Evolutionary conservation across 768 basidiomycete genomes (phyloP).

Genomic region (Boletales sp.): DNA sequence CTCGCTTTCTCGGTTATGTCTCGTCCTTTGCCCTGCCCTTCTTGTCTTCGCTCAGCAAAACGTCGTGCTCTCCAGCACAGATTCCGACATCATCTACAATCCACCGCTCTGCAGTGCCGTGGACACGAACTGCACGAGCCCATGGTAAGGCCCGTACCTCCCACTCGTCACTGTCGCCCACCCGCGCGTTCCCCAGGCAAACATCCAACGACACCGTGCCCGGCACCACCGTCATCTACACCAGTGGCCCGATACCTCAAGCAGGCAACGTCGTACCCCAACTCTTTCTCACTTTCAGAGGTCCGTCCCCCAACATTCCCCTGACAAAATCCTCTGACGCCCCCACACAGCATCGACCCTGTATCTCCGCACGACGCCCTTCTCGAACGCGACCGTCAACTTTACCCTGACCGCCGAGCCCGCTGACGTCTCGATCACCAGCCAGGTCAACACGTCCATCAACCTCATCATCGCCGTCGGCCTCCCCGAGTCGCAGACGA

Average conservation of each 20-base stretch:
- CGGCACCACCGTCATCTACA: slow-evolving; percentile 26
- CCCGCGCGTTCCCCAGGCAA: slow-evolving; percentile 13
- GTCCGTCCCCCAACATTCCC: slow-evolving; percentile 24
- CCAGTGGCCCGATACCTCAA: slow-evolving; percentile 41
- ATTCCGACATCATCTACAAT: slow-evolving; percentile 26
- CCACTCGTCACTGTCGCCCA: neutral
- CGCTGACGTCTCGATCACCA: slow-evolving; percentile 32
- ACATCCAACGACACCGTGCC: slow-evolving; percentile 11
- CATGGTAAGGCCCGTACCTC: slow-evolving; percentile 16
- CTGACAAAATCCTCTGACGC: slow-evolving; percentile 3
- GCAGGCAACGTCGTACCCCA: slow-evolving; percentile 49
- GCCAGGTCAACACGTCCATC: slow-evolving; percentile 40
- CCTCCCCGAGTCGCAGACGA: slow-evolving; percentile 38
- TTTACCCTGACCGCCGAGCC: slow-evolving; percentile 43
- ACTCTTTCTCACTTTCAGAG: slow-evolving; percentile 54
- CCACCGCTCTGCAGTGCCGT: slow-evolving; percentile 22
- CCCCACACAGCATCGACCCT: slow-evolving; percentile 38
- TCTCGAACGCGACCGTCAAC: slow-evolving; percentile 51
- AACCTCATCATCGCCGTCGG: slow-evolving; percentile 37
- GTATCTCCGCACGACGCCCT: slow-evolving; percentile 39
- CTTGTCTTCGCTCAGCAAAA: slow-evolving; percentile 14
- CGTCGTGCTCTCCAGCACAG: slow-evolving; percentile 21
- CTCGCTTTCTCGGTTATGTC: slow-evolving; percentile 14
- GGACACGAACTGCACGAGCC: slow-evolving; percentile 19
- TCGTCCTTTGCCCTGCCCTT: slow-evolving; percentile 6